Conservation (phyloP, 306 rosid species). For the Arachis hypogaea region DNA sequence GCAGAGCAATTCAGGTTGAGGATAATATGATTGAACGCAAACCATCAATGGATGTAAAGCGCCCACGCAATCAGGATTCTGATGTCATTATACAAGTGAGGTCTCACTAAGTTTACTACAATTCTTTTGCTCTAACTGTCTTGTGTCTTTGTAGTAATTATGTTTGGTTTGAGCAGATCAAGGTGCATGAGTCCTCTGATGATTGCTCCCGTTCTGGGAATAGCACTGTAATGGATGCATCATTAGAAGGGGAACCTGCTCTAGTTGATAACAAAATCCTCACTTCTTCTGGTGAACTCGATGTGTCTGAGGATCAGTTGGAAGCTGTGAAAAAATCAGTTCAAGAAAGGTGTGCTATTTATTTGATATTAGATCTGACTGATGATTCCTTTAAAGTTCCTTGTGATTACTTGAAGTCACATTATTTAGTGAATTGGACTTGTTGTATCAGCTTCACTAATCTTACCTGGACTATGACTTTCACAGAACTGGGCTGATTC, state of each 20-base stretch:
- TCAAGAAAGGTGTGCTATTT: conserved; percentile 43
- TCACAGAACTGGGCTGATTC: conserved; percentile 36
- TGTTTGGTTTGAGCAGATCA: conserved; percentile 53
- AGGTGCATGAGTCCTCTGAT: conserved; percentile 54
- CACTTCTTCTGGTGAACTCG: conserved; percentile 35
- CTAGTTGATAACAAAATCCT: conserved; percentile 37
- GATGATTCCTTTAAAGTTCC: conserved; percentile 8
- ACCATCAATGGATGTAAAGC: conserved; percentile 60
- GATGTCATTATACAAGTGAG: conserved; percentile 78
- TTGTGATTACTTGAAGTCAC: conserved; percentile 20
- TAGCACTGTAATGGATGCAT: conserved; percentile 40
- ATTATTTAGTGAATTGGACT: conserved; percentile 18
- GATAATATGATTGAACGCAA: conserved; percentile 61
- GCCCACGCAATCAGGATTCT: conserved; percentile 59
- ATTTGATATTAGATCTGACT: conserved; percentile 30
- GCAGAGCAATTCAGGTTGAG: conserved; percentile 73
- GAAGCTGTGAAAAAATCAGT: conserved; percentile 46
- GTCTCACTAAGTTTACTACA: conserved; percentile 31
- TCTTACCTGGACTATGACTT: conserved; percentile 40
- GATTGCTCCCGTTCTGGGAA: conserved; percentile 45
- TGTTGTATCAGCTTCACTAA: conserved; percentile 40
- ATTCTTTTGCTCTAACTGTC: conserved; percentile 25
- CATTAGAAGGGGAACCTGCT: conserved; percentile 41
- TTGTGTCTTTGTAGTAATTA: conserved; percentile 40
- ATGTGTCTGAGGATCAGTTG: conserved; percentile 43